Evolutionary conservation across 352 stramenopile species (phyloP).

Genomic region (Thalassiosira hispida): DNA sequence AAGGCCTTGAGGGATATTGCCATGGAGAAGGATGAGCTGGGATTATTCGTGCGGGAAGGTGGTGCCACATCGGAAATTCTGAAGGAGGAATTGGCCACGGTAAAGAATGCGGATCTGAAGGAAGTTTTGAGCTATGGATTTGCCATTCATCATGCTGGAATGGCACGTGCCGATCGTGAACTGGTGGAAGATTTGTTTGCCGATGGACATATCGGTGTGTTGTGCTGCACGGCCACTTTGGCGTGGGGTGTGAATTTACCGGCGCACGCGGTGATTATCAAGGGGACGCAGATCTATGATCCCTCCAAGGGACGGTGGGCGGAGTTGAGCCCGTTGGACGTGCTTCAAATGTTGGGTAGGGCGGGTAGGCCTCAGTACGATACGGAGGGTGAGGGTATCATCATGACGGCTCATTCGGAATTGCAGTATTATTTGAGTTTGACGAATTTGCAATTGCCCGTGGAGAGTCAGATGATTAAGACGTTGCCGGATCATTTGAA

Average conservation of each 20-base stretch:
- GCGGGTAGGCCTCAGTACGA: constrained; percentile 99
- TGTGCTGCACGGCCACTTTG: constrained; percentile 98
- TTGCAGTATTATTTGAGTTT: constrained; percentile 99
- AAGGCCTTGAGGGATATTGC: constrained; percentile 95
- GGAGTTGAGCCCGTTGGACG: constrained; percentile 97
- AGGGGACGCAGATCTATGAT: constrained; percentile 99
- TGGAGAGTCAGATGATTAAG: constrained; percentile 98
- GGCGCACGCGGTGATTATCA: constrained; percentile 99
- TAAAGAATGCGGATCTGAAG: constrained; percentile 97
- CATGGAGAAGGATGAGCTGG: constrained; percentile 94
- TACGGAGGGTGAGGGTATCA: constrained; percentile 96
- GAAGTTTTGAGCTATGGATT: constrained; percentile 98
- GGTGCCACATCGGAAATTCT: constrained; percentile 90
- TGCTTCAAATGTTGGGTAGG: constrained; percentile 99
- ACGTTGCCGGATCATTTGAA: constrained; percentile 98
- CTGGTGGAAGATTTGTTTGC: constrained; percentile 99
- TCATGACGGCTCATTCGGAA: constrained; percentile 98
- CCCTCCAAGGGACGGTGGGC: constrained; percentile 97
- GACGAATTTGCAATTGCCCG: constrained; percentile 99
- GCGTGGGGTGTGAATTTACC: constrained; percentile 99
- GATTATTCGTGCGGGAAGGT: constrained; percentile 90
- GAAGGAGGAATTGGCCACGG: constrained; percentile 90
- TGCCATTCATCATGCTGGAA: constrained; percentile 99
- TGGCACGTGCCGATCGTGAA: constrained; percentile 95
- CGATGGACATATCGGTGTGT: constrained; percentile 94